These are phyloP conservation scores for Schwanniomyces etchellsii DNA, from an alignment of 1,139 yeast species.

Conservation along the genomic window DNA sequence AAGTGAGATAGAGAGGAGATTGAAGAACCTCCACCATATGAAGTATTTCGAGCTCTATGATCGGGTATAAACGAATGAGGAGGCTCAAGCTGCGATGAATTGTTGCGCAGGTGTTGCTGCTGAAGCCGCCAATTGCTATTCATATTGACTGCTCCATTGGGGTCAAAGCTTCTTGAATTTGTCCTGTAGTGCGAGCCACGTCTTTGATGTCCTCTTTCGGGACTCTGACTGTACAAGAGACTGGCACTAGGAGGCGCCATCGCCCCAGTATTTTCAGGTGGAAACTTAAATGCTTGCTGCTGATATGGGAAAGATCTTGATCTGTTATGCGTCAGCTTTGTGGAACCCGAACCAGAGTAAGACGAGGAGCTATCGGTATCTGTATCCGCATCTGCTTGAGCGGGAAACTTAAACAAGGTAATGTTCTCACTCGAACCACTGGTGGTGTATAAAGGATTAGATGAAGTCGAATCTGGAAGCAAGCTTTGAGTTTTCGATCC, in stretches of 20 bases:
- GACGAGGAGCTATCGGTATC: slow-evolving; percentile 12
- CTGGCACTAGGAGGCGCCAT: slow-evolving; percentile 45
- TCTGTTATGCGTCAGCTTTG: slow-evolving; percentile 18
- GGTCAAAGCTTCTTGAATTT: slow-evolving; percentile 54
- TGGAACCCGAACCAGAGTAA: slow-evolving; percentile 11
- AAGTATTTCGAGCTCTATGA: slow-evolving; percentile 63
- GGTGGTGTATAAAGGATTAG: slow-evolving; percentile 1
- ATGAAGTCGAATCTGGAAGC: slow-evolving; percentile 3
- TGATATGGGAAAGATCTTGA: slow-evolving; percentile 40
- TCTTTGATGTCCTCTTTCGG: slow-evolving; percentile 40
- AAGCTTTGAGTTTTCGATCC: slow-evolving; percentile 19
- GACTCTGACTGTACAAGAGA: slow-evolving; percentile 34
- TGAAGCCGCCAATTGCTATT: slow-evolving; percentile 63
- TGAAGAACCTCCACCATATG: slow-evolving; percentile 58
- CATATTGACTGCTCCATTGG: slow-evolving; percentile 32
- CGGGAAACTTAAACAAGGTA: slow-evolving; percentile 32
- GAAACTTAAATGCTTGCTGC: slow-evolving; percentile 41
- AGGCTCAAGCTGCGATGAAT: slow-evolving; percentile 39
- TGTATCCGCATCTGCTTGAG: slow-evolving; percentile 12
- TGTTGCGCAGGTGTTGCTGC: slow-evolving; percentile 27
- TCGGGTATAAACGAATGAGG: slow-evolving; percentile 66
- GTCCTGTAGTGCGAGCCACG: slow-evolving; percentile 50
- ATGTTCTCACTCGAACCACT: slow-evolving; percentile 14
- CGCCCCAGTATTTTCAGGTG: slow-evolving; percentile 23
- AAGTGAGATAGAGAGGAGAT: slow-evolving; percentile 53